Conservation (phyloP, 75 land plant species). For the Gnetum montanum region DNA sequence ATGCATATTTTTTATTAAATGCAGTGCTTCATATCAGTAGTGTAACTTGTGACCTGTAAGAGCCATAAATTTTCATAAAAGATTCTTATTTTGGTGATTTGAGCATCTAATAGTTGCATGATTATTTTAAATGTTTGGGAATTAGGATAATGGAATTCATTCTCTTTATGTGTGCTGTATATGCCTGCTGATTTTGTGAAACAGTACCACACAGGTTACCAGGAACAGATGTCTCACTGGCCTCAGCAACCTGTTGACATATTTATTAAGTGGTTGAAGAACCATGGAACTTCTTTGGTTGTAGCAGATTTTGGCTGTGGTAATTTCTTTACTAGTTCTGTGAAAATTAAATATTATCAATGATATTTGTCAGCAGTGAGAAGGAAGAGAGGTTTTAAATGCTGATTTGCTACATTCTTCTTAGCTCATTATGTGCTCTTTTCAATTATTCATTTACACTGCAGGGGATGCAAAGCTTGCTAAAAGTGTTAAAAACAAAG, state of each 20-base stretch:
- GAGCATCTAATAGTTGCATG: not conserved
- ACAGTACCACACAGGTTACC: slow-evolving; percentile 97
- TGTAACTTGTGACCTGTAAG: too few relatives aligned
- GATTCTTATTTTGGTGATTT: too few relatives aligned
- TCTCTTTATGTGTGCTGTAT: not conserved
- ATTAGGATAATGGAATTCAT: not conserved
- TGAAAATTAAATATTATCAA: too few relatives aligned
- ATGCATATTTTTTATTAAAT: too few relatives aligned
- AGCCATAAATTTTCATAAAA: too few relatives aligned
- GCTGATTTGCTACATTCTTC: too few relatives aligned
- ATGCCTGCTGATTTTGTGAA: not conserved
- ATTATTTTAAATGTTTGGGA: not conserved
- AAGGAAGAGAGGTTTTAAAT: too few relatives aligned
- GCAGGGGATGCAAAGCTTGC: slow-evolving; percentile 82
- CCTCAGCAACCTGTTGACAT: slow-evolving; percentile 75
- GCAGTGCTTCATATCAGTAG: too few relatives aligned
- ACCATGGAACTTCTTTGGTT: slow-evolving; percentile 40
- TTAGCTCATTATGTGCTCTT: too few relatives aligned
- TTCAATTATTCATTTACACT: too few relatives aligned
- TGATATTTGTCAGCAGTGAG: too few relatives aligned
- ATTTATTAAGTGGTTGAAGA: slow-evolving; percentile 79
- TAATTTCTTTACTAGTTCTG: slow-evolving; percentile 20
- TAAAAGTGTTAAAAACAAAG: slow-evolving; percentile 81
- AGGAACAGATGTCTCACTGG: slow-evolving; percentile 97
- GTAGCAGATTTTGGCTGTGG: slow-evolving; percentile 99